Evolutionary conservation across 768 basidiomycete genomes (phyloP).

Genomic region (Boletus coccyginus): DNA sequence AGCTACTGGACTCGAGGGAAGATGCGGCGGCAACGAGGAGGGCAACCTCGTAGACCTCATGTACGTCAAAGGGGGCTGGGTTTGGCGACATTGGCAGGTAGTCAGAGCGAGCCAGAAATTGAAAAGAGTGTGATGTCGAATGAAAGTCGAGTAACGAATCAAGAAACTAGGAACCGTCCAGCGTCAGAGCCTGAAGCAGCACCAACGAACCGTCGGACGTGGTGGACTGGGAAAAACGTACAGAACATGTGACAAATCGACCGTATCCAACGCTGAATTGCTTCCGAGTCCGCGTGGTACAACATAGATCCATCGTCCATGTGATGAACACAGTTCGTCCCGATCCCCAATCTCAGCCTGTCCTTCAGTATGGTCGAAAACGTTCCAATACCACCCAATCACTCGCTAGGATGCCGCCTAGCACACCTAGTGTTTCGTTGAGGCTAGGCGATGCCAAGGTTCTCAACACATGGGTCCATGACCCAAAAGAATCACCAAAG

Average conservation of each 20-base stretch:
- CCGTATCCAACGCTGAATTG: not conserved
- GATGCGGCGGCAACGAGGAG: conserved; percentile 3
- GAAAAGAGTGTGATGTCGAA: conserved; percentile 24
- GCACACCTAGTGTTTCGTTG: conserved; percentile 36
- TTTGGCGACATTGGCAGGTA: conserved; percentile 12
- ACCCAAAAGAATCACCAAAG: conserved; percentile 53
- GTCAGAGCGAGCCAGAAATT: not conserved
- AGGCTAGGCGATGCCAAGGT: conserved; percentile 60
- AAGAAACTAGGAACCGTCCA: conserved; percentile 8
- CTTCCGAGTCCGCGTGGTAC: not conserved
- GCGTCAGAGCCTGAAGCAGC: conserved; percentile 9
- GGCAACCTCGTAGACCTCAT: conserved; percentile 19
- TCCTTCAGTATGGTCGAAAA: conserved; percentile 51
- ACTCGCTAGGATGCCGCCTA: conserved; percentile 45
- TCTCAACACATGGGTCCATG: conserved; percentile 75
- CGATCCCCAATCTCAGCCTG: conserved; percentile 51
- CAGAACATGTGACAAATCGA: not conserved
- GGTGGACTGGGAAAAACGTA: not conserved
- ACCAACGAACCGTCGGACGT: not conserved
- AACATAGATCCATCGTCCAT: not conserved
- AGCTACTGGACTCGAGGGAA: conserved; percentile 13
- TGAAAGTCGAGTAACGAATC: conserved; percentile 10
- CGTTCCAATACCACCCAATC: conserved; percentile 78
- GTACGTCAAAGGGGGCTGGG: conserved; percentile 7
- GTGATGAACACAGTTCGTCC: conserved; percentile 60